Percentiles rank a stretch among this genome's conserved stretches.
Evolutionary conservation across 2,329 filamentous ascomycete genomes (phyloP).

Genomic region (Colletotrichum salicis): DNA sequence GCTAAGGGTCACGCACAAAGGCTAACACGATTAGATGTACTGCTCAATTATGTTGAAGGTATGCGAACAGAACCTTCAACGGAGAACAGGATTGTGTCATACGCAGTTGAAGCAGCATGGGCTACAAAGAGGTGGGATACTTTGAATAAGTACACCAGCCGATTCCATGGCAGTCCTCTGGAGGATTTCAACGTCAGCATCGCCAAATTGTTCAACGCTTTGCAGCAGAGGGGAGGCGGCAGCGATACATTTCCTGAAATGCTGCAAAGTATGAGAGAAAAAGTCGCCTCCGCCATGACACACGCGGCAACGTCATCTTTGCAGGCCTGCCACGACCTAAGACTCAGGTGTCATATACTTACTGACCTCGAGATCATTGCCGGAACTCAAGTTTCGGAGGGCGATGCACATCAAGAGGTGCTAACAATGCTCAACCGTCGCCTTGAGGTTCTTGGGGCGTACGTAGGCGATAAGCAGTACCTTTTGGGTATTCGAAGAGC

Average conservation of each 20-base stretch:
- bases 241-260: slow-evolving; percentile 62
- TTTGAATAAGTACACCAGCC: slow-evolving; percentile 72
- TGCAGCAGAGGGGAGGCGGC: slow-evolving; percentile 65
- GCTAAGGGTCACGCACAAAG: background rate
- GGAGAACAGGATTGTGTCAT: slow-evolving; percentile 76
- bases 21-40: slow-evolving; percentile 69
- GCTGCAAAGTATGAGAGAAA: slow-evolving; percentile 74
- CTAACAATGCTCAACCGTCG: slow-evolving; percentile 74
- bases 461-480: slow-evolving; percentile 93
- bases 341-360: slow-evolving; percentile 87
- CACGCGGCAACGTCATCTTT: slow-evolving; percentile 82
- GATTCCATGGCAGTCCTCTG: slow-evolving; percentile 61
- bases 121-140: slow-evolving; percentile 84
- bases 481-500: slow-evolving; percentile 86
- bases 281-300: slow-evolving; percentile 79
- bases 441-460: slow-evolving; percentile 90
- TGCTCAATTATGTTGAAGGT: slow-evolving; percentile 87
- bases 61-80: slow-evolving; percentile 68
- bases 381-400: slow-evolving; percentile 54
- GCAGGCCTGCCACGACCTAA: slow-evolving; percentile 83
- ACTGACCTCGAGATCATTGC: slow-evolving; percentile 87
- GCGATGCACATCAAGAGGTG: slow-evolving; percentile 51
- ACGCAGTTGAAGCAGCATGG: slow-evolving; percentile 93
- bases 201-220: slow-evolving; percentile 67
- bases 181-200: slow-evolving; percentile 86